These are phyloP conservation scores for Blastobotrys buckinghamii DNA, from an alignment of 1,139 yeast genomes.

Conservation along the genomic window DNA sequence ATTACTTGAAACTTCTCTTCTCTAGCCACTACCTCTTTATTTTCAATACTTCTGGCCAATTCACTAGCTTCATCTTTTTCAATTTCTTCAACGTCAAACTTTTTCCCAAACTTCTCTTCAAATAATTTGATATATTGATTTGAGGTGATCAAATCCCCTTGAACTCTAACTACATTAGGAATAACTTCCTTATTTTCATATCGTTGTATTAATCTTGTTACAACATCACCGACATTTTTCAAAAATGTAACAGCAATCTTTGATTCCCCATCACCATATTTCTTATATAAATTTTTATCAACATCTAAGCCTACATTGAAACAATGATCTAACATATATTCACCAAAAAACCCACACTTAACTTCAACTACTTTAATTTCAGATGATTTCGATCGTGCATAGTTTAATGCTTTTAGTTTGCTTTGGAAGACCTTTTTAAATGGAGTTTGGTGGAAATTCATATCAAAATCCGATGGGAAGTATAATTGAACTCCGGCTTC, in stretches of 20 bases:
- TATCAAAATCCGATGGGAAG: conserved; percentile 61
- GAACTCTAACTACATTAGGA: conserved; percentile 43
- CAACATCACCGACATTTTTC: conserved; percentile 45
- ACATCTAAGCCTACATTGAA: conserved; percentile 9
- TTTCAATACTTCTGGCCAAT: background rate
- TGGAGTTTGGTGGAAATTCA: conserved; percentile 31
- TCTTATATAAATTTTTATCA: conserved; percentile 37
- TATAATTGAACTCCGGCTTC: conserved; percentile 45
- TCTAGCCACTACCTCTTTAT: background rate
- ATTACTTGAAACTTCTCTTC: conserved; percentile 7
- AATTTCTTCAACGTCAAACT: background rate
- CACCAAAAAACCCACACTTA: conserved; percentile 25
- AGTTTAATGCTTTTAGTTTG: conserved; percentile 4
- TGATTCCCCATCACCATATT: conserved; percentile 34
- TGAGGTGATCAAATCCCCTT: conserved; percentile 39
- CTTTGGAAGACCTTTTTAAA: conserved; percentile 7
- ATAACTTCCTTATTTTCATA: conserved; percentile 27
- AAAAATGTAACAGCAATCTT: conserved; percentile 36
- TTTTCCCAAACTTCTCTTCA: conserved; percentile 36
- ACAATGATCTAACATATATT: conserved; percentile 26
- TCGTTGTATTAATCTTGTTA: conserved; percentile 36
- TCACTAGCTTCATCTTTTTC: background rate
- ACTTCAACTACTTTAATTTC: conserved; percentile 1
- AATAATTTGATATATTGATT: conserved; percentile 39
- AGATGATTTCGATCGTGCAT: conserved; percentile 1